A percentile compares a stretch with the other conserved stretches of the same genome.
These are phyloP conservation scores for Candida montana DNA, from an alignment of 805 yeast genomes.

Conservation along the genomic window DNA sequence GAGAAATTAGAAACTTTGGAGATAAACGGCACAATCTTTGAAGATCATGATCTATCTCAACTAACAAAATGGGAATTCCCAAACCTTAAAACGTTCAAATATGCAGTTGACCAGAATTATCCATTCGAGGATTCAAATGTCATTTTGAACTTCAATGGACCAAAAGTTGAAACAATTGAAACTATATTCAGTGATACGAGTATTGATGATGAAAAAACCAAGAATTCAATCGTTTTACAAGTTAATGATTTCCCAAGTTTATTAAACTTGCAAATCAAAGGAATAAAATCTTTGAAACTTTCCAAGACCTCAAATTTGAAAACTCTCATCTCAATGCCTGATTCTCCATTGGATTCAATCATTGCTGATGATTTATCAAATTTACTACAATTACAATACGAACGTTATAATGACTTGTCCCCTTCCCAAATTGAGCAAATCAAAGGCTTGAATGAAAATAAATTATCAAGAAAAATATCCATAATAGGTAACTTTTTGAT, in stretches of 20 bases:
- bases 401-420: background rate
- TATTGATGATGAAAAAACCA: background rate
- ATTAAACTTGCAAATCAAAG: constrained; percentile 2
- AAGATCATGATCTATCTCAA: background rate
- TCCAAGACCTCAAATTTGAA: background rate
- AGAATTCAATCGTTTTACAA: background rate
- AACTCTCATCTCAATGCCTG: constrained; percentile 1
- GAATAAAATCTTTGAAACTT: background rate
- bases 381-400: constrained; percentile 1
- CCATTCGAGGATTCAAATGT: background rate
- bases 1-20: constrained; percentile 1
- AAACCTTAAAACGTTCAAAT: background rate
- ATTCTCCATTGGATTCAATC: constrained; percentile 1
- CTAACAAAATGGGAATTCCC: constrained; percentile 2
- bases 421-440: constrained; percentile 3
- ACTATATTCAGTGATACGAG: background rate
- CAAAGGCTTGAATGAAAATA: background rate
- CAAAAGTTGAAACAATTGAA: background rate
- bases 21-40: constrained; percentile 2
- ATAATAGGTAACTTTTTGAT: background rate
- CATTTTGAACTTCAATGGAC: constrained; percentile 1
- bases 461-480: background rate
- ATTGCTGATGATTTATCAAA: constrained; percentile 5
- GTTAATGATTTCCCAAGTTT: constrained; percentile 1
- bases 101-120: background rate